Percentiles rank a stretch among this genome's conserved stretches.
Evolutionary conservation across 371 early-diverging fungal genomes (phyloP).

Genomic region (Parasitella parasitica): DNA sequence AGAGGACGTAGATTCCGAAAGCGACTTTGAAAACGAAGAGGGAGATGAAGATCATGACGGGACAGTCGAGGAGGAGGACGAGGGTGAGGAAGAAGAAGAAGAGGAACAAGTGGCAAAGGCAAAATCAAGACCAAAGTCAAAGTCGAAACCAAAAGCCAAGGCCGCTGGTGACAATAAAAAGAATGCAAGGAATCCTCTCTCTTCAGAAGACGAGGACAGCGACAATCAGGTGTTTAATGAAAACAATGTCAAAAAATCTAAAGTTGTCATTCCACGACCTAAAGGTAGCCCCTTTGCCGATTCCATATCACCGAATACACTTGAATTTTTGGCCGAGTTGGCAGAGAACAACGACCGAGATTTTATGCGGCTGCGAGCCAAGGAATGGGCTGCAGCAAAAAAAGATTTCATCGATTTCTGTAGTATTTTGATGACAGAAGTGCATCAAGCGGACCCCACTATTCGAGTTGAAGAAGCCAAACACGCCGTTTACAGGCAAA

Average conservation of each 20-base stretch:
- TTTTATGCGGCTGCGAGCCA: slow-evolving; percentile 44
- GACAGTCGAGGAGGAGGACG: not conserved
- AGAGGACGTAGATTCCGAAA: slow-evolving; percentile 1
- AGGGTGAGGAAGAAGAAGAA: not conserved
- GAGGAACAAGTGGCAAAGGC: not conserved
- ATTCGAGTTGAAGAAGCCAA: slow-evolving; percentile 48
- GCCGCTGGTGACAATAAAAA: not conserved
- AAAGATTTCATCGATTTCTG: slow-evolving; percentile 57
- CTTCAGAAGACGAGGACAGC: slow-evolving; percentile 19
- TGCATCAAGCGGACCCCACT: slow-evolving; percentile 48
- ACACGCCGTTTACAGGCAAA: slow-evolving; percentile 52
- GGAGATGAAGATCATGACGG: not conserved
- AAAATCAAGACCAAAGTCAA: slow-evolving; percentile 24
- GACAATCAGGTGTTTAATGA: slow-evolving; percentile 12
- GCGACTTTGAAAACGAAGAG: not conserved
- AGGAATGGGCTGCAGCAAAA: slow-evolving; percentile 33
- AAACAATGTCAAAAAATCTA: slow-evolving; percentile 25
- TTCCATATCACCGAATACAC: slow-evolving; percentile 49
- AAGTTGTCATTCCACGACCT: slow-evolving; percentile 41
- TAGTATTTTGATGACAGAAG: slow-evolving; percentile 39
- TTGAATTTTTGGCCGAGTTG: slow-evolving; percentile 51
- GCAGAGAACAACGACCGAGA: slow-evolving; percentile 54
- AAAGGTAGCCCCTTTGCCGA: slow-evolving; percentile 52
- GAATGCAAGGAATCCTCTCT: not conserved
- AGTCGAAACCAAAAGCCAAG: not conserved